Base-by-base conservation (phyloP, 495 filamentous ascomycete species). In the Articulospora tetracladia region DNA sequence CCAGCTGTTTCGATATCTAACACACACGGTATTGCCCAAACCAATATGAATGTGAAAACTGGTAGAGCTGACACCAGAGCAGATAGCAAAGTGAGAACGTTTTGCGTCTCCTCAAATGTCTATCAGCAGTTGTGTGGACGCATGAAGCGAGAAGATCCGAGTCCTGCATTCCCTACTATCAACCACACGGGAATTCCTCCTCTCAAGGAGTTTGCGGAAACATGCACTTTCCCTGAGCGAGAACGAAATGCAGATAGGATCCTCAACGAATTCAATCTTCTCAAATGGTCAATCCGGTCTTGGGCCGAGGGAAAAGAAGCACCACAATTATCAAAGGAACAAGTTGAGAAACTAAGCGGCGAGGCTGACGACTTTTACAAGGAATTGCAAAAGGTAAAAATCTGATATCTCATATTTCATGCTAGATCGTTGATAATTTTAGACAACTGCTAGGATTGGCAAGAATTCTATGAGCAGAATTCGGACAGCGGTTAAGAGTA, bases 111-210 rank as follows among this genome's bases (percentile, higher is more conserved):
- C 17, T 79, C 76, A 46, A 71, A 73, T 44, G 83, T 76, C 0
- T 88, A 84, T 63, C 83, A 86, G 65, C 82, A 84, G 48, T 67
- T 88, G n/a, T 71, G 70, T 48, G 83, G 83, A 12, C 77, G 82
- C 3, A 65, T 87, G 6, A 63, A 71, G 61, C 80, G 70, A 62
- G 78, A 82, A 24, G 64, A 70, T 2, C 65, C 70, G 19, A 69
- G 81, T 1, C 61, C 72, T 11, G 78, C 78, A 1, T 84, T 83
- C 54, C 66, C 62, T 3, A 66, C 68, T 3, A 25, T 76, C 11
- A 73, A 82, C 12, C 70, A 82, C 39, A 82, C 68, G 19, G 15
- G 57, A n/a, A 58, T 62, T 15, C 60, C 60, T 22, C 27, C 41
- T 23, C 48, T 62, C n/a, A 26, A 53, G 15, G 47, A 32, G 30